Evolutionary conservation across 164 flowering plant genomes (phyloP).

Genomic region (Tetracentron sinense): DNA sequence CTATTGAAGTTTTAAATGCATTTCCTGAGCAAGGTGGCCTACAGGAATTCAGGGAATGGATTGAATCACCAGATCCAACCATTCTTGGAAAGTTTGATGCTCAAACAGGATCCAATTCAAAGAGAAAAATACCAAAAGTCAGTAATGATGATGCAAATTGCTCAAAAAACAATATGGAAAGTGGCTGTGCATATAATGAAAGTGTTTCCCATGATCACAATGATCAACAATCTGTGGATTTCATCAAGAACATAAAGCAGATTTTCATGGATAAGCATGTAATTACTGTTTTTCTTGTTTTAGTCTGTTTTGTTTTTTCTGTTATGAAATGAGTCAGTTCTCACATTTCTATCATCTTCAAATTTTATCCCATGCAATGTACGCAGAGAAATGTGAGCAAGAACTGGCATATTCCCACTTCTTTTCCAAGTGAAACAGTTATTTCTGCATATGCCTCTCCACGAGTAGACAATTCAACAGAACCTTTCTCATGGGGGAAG

Average conservation of each 20-base stretch:
- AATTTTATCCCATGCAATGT: background rate
- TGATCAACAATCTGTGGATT: constrained; percentile 27
- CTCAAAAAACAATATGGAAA: constrained; percentile 17
- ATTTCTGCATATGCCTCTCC: constrained; percentile 73
- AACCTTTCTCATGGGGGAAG: constrained; percentile 88
- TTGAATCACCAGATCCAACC: constrained; percentile 94
- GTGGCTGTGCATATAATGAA: constrained; percentile 15
- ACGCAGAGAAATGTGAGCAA: constrained; percentile 94
- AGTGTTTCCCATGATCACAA: constrained; percentile 17
- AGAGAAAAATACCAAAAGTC: constrained; percentile 42
- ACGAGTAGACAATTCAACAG: constrained; percentile 88
- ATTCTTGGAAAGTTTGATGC: constrained; percentile 55
- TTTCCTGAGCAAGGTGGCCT: constrained; percentile 96
- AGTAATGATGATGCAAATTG: constrained; percentile 15
- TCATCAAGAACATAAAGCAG: constrained; percentile 33
- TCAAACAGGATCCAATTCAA: constrained; percentile 31
- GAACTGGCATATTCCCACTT: constrained; percentile 91
- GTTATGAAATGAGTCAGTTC: background rate
- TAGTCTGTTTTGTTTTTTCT: background rate
- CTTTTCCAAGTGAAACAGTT: constrained; percentile 86
- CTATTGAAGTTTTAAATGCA: constrained; percentile 91
- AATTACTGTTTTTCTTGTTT: constrained; percentile 6
- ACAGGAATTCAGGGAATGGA: constrained; percentile 82
- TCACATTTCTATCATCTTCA: background rate
- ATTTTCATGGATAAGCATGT: constrained; percentile 93